Evolutionary conservation across 352 stramenopile species (phyloP).

Genomic region (Blastocystis sp.): DNA sequence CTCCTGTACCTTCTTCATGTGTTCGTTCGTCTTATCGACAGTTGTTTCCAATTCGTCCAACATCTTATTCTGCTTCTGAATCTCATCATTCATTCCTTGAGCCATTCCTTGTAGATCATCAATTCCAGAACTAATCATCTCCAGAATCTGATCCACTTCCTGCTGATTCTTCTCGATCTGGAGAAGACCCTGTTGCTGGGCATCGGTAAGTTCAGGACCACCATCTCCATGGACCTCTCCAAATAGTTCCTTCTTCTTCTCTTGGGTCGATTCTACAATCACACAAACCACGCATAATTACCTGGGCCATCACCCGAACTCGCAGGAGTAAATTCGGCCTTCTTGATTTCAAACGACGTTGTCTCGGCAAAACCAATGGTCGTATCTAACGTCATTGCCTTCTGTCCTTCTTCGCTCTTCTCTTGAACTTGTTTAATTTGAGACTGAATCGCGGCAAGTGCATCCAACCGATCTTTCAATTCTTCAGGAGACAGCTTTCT

Average conservation of each 20-base stretch:
- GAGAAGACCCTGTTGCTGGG: conserved; percentile 51
- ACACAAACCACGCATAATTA: background rate
- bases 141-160: conserved; percentile 59
- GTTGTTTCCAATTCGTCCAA: conserved; percentile 58
- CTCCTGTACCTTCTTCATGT: conserved; percentile 57
- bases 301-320: background rate
- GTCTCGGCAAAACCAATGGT: conserved; percentile 37
- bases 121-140: conserved; percentile 58
- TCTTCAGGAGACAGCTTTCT: conserved; percentile 62
- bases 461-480: conserved; percentile 55
- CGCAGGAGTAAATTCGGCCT: conserved; percentile 1
- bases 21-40: conserved; percentile 57
- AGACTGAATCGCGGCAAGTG: conserved; percentile 12
- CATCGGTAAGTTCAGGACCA: conserved; percentile 56
- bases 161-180: conserved; percentile 62
- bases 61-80: conserved; percentile 62
- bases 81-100: conserved; percentile 57
- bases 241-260: conserved; percentile 55
- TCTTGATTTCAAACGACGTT: conserved; percentile 43
- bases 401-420: conserved; percentile 59
- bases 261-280: background rate
- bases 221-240: conserved; percentile 15
- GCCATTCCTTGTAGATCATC: conserved; percentile 61
- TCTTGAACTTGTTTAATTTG: conserved; percentile 61
- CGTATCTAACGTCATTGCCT: conserved; percentile 57